Evolutionary conservation across 176 grass and related monocot species (phyloP).

Genomic region (Saccharum spontaneum): DNA sequence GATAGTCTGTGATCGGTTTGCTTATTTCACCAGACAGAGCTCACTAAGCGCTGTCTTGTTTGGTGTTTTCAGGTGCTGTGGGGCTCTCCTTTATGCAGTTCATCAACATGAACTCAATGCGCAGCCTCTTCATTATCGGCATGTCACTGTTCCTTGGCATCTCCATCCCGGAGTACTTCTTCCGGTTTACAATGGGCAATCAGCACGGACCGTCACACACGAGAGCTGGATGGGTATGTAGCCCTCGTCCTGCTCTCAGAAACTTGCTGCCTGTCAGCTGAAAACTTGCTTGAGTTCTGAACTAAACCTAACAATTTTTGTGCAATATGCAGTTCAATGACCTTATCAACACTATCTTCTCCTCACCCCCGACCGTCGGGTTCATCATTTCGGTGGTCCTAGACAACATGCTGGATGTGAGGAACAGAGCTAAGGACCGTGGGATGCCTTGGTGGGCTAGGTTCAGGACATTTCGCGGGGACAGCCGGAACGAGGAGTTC

Average conservation of each 20-base stretch:
- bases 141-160: conserved; percentile 76
- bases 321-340: conserved; percentile 73
- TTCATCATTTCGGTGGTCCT: conserved; percentile 54
- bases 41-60: neutral
- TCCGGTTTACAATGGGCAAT: conserved; percentile 48
- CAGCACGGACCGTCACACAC: conserved; percentile 63
- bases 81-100: conserved; percentile 87
- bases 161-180: conserved; percentile 82
- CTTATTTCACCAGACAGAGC: neutral
- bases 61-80: conserved; percentile 53
- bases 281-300: neutral
- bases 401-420: conserved; percentile 72
- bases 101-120: conserved; percentile 96
- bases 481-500: conserved; percentile 68
- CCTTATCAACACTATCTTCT: conserved; percentile 74
- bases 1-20: neutral
- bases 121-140: conserved; percentile 75
- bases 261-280: neutral
- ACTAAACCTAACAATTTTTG: neutral
- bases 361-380: conserved; percentile 66
- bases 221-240: conserved; percentile 74
- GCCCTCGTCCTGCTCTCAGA: neutral
- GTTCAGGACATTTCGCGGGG: conserved; percentile 64
- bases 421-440: conserved; percentile 40
- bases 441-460: conserved; percentile 82